Percentiles rank a stretch among this genome's conserved stretches.
Evolutionary conservation across 352 stramenopile species (phyloP).

Genomic region (Phytophthora parvispora): DNA sequence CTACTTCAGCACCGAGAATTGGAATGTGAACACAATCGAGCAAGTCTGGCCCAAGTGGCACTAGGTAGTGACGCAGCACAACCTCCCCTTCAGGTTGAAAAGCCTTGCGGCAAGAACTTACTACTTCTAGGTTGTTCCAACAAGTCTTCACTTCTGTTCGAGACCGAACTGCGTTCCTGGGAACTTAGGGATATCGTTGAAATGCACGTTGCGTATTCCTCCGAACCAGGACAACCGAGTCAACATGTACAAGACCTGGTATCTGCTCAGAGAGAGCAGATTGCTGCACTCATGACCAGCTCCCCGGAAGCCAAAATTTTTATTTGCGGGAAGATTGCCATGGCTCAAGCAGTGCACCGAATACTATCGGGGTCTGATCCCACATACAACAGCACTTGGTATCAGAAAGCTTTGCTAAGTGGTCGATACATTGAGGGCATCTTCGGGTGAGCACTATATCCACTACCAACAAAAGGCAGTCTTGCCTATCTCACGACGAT

Average conservation of each 20-base stretch:
- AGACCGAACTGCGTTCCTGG: slow-evolving; percentile 41
- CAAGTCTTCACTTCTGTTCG: slow-evolving; percentile 43
- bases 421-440: slow-evolving; percentile 28
- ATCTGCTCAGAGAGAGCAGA: slow-evolving; percentile 26
- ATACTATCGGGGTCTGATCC: slow-evolving; percentile 3
- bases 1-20: slow-evolving; percentile 47
- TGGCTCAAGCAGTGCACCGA: slow-evolving; percentile 26
- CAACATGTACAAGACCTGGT: slow-evolving; percentile 42
- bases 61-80: not conserved
- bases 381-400: slow-evolving; percentile 11
- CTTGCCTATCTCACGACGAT: not conserved
- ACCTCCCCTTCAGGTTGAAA: not conserved
- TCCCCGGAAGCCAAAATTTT: slow-evolving; percentile 13
- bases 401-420: slow-evolving; percentile 23
- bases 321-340: slow-evolving; percentile 31
- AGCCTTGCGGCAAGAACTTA: slow-evolving; percentile 22
- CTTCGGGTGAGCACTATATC: slow-evolving; percentile 10
- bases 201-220: slow-evolving; percentile 38
- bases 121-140: slow-evolving; percentile 44
- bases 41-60: not conserved
- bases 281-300: slow-evolving; percentile 22
- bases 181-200: slow-evolving; percentile 38
- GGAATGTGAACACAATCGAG: slow-evolving; percentile 1
- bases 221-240: slow-evolving; percentile 1
- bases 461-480: not conserved